Conservation (phyloP, 2,329 filamentous ascomycete species). For the Aureobasidium sp. region DNA sequence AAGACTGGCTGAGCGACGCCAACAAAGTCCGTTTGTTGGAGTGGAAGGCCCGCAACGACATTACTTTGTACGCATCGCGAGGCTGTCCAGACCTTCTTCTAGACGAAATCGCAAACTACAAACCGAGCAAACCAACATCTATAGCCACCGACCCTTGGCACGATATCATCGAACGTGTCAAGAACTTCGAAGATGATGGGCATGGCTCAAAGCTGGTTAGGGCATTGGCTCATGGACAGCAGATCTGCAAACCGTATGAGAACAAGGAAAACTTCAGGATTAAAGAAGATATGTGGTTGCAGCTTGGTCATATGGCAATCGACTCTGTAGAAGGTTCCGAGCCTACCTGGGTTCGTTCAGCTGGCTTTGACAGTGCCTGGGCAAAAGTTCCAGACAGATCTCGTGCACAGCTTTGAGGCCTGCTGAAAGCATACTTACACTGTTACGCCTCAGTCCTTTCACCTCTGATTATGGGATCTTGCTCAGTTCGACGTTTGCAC, state of each 20-base stretch:
- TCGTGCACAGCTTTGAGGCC: not conserved
- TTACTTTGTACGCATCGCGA: constrained; percentile 65
- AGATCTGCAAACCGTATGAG: constrained; percentile 39
- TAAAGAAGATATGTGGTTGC: constrained; percentile 50
- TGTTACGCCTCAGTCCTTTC: not conserved
- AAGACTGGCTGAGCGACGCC: constrained; percentile 50
- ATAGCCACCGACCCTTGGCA: constrained; percentile 30
- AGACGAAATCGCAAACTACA: constrained; percentile 53
- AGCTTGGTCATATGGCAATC: constrained; percentile 51
- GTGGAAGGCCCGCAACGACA: constrained; percentile 70
- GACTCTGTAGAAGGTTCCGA: constrained; percentile 50
- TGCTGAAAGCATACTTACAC: too few relatives aligned
- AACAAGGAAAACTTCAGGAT: constrained; percentile 41
- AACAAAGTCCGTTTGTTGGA: constrained; percentile 65
- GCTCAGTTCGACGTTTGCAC: not conserved
- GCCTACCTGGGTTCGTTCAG: constrained; percentile 50
- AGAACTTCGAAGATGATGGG: constrained; percentile 59
- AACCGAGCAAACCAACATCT: constrained; percentile 34
- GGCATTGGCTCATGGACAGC: constrained; percentile 57
- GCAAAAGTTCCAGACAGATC: constrained; percentile 25
- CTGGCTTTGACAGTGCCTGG: constrained; percentile 61
- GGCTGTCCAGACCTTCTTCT: constrained; percentile 51
- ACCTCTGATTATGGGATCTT: not conserved
- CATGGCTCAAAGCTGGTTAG: constrained; percentile 70
- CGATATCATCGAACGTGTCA: constrained; percentile 37